Evolutionary conservation across 140 eudicot species (phyloP).

Genomic region (Erigeron philadelphicus): DNA sequence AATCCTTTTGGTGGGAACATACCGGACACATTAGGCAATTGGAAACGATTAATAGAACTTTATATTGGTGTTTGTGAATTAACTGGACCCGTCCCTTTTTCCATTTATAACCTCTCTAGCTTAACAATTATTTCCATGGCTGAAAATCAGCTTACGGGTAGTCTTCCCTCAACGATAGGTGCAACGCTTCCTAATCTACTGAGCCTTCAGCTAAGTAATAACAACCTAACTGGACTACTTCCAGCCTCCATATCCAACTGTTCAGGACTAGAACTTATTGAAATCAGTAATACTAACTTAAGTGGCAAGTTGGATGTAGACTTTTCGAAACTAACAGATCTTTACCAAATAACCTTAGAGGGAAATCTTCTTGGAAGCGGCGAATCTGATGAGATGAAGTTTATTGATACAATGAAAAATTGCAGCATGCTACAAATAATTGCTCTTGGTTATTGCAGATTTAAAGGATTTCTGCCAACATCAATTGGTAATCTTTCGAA

Average conservation of each 20-base stretch:
- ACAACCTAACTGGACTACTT: not conserved
- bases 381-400: conserved; percentile 7
- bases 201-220: not conserved
- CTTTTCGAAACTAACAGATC: not conserved
- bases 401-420: not conserved
- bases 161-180: not conserved
- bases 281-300: not conserved
- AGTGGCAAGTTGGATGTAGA: conserved; percentile 4
- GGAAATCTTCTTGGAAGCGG: conserved; percentile 15
- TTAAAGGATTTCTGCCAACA: not conserved
- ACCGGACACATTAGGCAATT: conserved; percentile 6
- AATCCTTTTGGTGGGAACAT: conserved; percentile 1
- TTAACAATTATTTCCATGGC: not conserved
- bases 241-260: conserved; percentile 14
- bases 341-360: not conserved
- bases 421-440: not conserved
- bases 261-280: not conserved
- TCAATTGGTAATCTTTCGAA: not conserved
- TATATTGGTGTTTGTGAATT: not conserved
- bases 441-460: not conserved
- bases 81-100: conserved; percentile 18
- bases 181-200: not conserved
- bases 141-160: not conserved
- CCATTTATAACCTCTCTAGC: conserved; percentile 17
- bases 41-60: not conserved